These are phyloP conservation scores for Potentilla sterilis DNA, from an alignment of 306 rosid genomes.

Conservation along the genomic window DNA sequence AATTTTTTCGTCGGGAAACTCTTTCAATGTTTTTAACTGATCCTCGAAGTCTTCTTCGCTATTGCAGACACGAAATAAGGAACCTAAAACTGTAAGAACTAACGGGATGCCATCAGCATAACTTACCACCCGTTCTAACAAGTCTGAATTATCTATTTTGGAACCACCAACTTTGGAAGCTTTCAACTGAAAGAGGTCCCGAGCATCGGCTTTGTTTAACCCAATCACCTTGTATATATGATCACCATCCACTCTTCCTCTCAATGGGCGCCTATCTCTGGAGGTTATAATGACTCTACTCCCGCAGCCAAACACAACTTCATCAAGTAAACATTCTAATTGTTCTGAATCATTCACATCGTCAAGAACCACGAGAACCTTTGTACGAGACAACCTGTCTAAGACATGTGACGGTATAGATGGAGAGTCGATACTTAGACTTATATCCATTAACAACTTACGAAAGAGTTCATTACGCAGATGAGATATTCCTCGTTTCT, in stretches of 20 bases:
- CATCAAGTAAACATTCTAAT: neutral
- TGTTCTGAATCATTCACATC: neutral
- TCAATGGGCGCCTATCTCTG: neutral
- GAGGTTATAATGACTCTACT: neutral
- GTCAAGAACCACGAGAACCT: neutral
- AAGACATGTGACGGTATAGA: neutral
- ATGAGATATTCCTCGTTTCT: neutral
- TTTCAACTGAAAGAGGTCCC: conserved; percentile 7
- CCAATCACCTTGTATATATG: neutral
- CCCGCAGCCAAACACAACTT: neutral
- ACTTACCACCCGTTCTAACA: neutral
- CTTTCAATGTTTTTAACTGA: neutral
- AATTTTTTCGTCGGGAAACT: neutral
- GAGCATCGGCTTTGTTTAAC: neutral
- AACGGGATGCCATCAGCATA: conserved; percentile 16
- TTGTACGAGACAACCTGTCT: neutral
- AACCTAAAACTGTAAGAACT: conserved; percentile 12
- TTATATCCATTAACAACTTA: neutral
- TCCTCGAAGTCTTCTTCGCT: neutral
- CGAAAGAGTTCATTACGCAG: neutral
- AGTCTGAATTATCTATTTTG: neutral
- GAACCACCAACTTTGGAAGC: neutral
- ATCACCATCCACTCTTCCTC: neutral
- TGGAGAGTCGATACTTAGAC: neutral
- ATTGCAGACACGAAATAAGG: neutral